These are phyloP conservation scores for Emericellopsis atlantica DNA, from an alignment of 2,329 filamentous ascomycete genomes.

Conservation along the genomic window DNA sequence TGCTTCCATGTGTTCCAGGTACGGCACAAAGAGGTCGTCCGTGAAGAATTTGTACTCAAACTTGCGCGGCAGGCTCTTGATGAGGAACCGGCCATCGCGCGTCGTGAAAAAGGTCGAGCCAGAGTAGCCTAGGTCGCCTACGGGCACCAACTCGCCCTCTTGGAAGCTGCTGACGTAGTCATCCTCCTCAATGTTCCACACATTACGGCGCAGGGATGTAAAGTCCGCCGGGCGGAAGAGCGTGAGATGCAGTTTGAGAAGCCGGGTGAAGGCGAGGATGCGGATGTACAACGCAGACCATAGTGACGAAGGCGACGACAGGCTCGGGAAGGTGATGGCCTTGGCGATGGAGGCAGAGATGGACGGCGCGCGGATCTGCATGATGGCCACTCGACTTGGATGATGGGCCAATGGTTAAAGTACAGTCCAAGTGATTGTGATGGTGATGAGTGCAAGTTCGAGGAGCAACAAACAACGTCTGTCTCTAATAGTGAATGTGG, in stretches of 20 bases:
- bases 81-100: constrained; percentile 49
- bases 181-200: constrained; percentile 16
- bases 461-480: no score
- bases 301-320: constrained; percentile 1
- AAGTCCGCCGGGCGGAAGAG: constrained; percentile 10
- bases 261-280: constrained; percentile 13
- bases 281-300: constrained; percentile 6
- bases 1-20: constrained; percentile 48
- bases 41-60: constrained; percentile 63
- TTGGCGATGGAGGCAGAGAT: not conserved
- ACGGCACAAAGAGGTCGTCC: constrained; percentile 51
- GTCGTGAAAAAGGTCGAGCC: constrained; percentile 68
- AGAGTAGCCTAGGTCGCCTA: constrained; percentile 61
- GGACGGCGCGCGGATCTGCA: not conserved
- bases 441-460: not conserved
- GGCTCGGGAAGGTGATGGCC: not conserved
- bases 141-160: constrained; percentile 28
- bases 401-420: not conserved
- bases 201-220: constrained; percentile 7
- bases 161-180: constrained; percentile 25
- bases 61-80: constrained; percentile 57
- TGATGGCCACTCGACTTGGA: not conserved
- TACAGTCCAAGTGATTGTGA: not conserved
- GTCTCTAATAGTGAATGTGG: no score
- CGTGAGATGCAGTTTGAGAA: constrained; percentile 13